Base-by-base conservation (phyloP, 1,139 yeast species). In the Taiozyma sp. region DNA sequence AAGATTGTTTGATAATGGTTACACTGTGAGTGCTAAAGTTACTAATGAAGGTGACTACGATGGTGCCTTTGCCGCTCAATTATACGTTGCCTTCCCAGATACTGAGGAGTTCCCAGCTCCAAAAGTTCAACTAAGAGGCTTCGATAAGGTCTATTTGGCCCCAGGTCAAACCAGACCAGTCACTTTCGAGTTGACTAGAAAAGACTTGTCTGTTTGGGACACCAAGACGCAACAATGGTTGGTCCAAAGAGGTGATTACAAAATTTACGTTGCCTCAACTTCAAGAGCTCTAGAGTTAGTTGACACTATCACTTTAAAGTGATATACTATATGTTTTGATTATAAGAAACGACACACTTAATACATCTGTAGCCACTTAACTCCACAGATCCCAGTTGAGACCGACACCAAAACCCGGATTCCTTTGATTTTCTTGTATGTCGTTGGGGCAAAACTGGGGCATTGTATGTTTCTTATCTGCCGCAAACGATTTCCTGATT, bases 151-250 rank as follows among this genome's bases (percentile, higher is more conserved):
- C 5, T 69, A 66, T 47, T 60, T 80, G 46, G 70, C 67, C 6
- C 68, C 76, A 16, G 79, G 77, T 1, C 68, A 69, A 48, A 53
- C 69, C 1, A 63, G 65, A 11, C 58, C 60, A n/a, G 70, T 79
- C 11, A 57, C 60, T 26, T 80, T 81, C 59, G 71, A 73, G 48
- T 63, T 82, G 22, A 66, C 72, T 46, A 75, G 79, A 55, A 70
- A 83, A 50, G 87, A 81, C 61, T 62, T 82, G 58, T 72, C 81
- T 50, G 70, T 76, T 30, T 82, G 86, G 86, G 85, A 81, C 61
- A 68, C 76, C 4, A 68, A 57, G 21, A 66, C 74, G 13, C 84
- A 80, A 62, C 75, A 77, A 50, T 82, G 87, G 87, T 69, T 76
- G 35, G 72, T 81, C 32, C 82, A 77, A 60, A 73, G 76, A 16